Conservation (phyloP, 352 stramenopile species). For the Phytopythium helicoides region DNA sequence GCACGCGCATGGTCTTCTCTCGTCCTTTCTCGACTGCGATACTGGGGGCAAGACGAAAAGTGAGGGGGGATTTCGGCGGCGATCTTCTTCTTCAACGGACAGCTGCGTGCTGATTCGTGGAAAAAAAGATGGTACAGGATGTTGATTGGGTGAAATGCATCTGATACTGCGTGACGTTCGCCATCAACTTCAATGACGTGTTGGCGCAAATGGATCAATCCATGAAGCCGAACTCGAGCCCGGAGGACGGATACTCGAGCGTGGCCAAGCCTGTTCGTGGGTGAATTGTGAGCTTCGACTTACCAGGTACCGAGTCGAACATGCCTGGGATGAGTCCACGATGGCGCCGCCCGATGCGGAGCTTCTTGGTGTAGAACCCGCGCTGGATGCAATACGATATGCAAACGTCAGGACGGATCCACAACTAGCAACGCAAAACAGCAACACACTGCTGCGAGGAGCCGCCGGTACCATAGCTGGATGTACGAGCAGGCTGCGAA, state of each 20-base stretch:
- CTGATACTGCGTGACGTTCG: no score
- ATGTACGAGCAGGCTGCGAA: slow-evolving; percentile 34
- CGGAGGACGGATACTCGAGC: slow-evolving; percentile 46
- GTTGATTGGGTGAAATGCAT: no score
- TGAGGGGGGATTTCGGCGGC: slow-evolving; percentile 17
- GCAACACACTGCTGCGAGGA: slow-evolving; percentile 30
- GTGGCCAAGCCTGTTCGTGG: slow-evolving; percentile 13
- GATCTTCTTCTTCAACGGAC: slow-evolving; percentile 3
- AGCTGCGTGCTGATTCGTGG: not conserved
- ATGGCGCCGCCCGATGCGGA: slow-evolving; percentile 38
- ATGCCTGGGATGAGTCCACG: slow-evolving; percentile 52
- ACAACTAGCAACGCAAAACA: not conserved
- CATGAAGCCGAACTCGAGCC: slow-evolving; percentile 14
- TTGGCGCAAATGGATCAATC: not conserved
- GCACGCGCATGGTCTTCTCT: slow-evolving; percentile 15
- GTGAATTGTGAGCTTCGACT: slow-evolving; percentile 39
- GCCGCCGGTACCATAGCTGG: slow-evolving; percentile 42
- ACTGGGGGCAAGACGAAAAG: slow-evolving; percentile 9
- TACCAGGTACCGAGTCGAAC: slow-evolving; percentile 57
- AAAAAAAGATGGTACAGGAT: no score
- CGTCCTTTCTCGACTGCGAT: slow-evolving; percentile 13
- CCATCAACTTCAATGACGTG: no score
- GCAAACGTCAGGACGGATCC: no score
- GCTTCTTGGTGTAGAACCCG: slow-evolving; percentile 55
- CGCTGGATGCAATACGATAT: no score